Evolutionary conservation across 78 protist genomes (phyloP).

Genomic region (Emiliania huxleyi): DNA sequence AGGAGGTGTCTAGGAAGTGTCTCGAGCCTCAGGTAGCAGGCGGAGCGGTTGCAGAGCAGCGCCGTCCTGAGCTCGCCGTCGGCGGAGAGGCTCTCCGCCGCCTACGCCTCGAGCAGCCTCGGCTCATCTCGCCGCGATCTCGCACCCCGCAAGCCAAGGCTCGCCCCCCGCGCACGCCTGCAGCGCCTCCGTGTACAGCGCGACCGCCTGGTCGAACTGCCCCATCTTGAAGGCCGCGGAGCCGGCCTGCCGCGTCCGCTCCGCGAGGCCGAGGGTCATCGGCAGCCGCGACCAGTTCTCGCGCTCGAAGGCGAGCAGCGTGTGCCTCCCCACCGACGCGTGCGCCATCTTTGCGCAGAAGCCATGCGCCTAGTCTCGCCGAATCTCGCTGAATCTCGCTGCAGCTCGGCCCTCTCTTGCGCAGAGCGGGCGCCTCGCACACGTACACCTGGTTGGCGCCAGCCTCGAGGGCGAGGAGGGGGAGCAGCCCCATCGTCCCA

Average conservation of each 20-base stretch:
- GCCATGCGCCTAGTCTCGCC: too few relatives aligned
- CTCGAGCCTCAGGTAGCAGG: too few relatives aligned
- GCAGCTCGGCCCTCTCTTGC: too few relatives aligned
- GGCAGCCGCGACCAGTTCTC: slow-evolving; percentile 5
- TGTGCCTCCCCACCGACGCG: neutral
- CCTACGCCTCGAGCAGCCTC: too few relatives aligned
- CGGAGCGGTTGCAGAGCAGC: neutral
- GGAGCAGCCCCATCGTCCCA: neutral
- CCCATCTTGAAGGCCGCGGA: neutral
- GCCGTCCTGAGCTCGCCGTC: neutral
- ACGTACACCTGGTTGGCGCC: slow-evolving; percentile 9
- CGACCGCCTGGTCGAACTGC: neutral
- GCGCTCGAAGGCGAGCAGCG: neutral
- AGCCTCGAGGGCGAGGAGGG: neutral
- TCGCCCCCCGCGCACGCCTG: too few relatives aligned
- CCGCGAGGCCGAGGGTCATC: neutral
- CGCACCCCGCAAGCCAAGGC: too few relatives aligned
- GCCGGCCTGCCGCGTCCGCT: neutral
- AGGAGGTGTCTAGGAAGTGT: too few relatives aligned
- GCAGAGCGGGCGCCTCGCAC: too few relatives aligned
- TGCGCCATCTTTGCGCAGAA: neutral
- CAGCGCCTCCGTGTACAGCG: neutral
- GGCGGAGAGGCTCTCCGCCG: neutral
- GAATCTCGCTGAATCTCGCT: too few relatives aligned
- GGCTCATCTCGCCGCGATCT: too few relatives aligned